A percentile compares a stretch with the other conserved stretches of the same genome.
phyloP scores from a whole-genome alignment of 345 rosid species.

The Acer negundo region DNA sequence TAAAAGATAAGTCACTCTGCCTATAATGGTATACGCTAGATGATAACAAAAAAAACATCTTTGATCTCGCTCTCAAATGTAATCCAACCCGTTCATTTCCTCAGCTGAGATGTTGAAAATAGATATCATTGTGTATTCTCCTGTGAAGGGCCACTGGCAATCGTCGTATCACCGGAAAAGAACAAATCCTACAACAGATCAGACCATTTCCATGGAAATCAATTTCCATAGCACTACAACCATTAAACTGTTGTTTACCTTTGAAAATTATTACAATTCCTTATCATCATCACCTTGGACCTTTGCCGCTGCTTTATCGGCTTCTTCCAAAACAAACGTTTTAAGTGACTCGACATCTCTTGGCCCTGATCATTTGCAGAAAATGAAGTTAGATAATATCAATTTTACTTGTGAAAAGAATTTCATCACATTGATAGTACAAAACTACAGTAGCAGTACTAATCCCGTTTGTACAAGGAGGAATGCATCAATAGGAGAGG shows the following conservation, averaged over 20 bases:
- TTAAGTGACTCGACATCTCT: slow-evolving; percentile 78
- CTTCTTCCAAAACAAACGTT: slow-evolving; percentile 75
- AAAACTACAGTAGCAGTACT: background rate
- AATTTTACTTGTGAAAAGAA: background rate
- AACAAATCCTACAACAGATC: slow-evolving; percentile 1
- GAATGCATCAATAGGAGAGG: background rate
- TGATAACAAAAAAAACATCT: background rate
- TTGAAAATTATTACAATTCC: slow-evolving; percentile 49
- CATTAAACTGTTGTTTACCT: slow-evolving; percentile 20
- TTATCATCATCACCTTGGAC: slow-evolving; percentile 57
- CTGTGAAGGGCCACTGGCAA: background rate
- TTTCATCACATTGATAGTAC: background rate
- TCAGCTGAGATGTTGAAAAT: background rate
- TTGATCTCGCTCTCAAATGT: background rate
- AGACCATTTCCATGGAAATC: background rate
- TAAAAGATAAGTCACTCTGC: background rate
- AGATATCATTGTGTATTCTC: background rate
- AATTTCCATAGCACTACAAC: background rate
- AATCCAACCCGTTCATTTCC: background rate
- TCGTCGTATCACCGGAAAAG: background rate
- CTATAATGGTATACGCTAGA: background rate
- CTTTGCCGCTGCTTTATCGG: slow-evolving; percentile 83
- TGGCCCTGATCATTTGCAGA: slow-evolving; percentile 46
- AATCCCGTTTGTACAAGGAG: background rate
- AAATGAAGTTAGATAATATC: background rate